Evolutionary conservation across 768 basidiomycete species (phyloP), one percentile per base, ranked within the genome.

Genomic region (Termitomyces sp.): DNA sequence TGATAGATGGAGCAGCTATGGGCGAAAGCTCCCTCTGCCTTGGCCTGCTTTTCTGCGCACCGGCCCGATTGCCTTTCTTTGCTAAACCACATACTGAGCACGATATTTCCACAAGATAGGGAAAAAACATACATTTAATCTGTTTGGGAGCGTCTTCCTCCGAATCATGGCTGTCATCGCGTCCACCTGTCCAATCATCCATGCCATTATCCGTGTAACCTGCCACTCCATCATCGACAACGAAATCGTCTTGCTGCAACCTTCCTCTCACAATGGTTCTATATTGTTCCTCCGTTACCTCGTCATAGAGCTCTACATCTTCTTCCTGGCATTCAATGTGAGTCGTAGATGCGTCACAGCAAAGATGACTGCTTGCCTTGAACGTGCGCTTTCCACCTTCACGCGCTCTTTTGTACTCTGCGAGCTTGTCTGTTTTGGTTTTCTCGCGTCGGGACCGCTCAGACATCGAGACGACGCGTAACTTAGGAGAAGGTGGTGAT

Each of bases 141-240:
- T 72, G 76, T 57, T 60, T 72, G 30, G 72, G 70, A 5, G 71
- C 71, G 17, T 83, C 84, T 41, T 81, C 81, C 51, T 83, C 84
- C 9, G 73, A 74, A 14, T 85, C 80, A 7, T 79, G 77, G 28
- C 78, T 80, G n/a, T 81, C 78, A 45, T 79, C 76, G 28, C 78
- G 76, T 9, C 74, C 80, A 26, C 78, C 80, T 32, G 80, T 82
- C 87, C 92, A 98, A 64, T 96, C 94, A 56, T 98, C 97, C 85
- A 93, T 87, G 5, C 97, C 97, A 65, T 97, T 92, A 73, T 99
- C 97, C 68, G 88, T 85, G 64, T 99, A 98, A 5, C 93, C 97
- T 14, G 77, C 80, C 0, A 88, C 81, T 26, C 93, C 93, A 72
- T 98, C 97, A 64, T 98, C 97, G 37, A 89, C 87, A 19, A 98